Evolutionary conservation across 2,329 filamentous ascomycete genomes (phyloP), one percentile per base, ranked within the genome.

Genomic region (Alternaria dauci): DNA sequence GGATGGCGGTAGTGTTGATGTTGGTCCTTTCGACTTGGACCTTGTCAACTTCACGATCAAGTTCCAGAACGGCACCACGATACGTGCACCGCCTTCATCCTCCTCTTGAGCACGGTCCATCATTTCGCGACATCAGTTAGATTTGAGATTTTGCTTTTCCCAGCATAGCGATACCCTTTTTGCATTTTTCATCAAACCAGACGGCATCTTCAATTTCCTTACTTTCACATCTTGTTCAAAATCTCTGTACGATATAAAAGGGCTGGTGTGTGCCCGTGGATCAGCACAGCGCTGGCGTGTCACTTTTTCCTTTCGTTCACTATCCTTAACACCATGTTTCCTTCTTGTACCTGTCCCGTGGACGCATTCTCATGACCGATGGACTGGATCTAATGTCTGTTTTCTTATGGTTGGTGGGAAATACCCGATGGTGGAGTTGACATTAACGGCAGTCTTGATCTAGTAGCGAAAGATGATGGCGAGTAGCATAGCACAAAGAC

Each of bases 51-150:
- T 77, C 30, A 71, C 72, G 4, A 73, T 78, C 34, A 58, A 67
- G 32, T 76, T 77, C 55, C 55, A 59, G 25, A 78, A 78, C 44
- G 76, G 76, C 34, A 78, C 76, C 7, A 72, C 67, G 8, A 66
- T 78, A 34, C 55, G 66, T 38, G 66, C 68, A 16, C 57, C 59
- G 5, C 47, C 63, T 12, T 36, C 36, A 51, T 42, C 48, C 11
- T 55, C 50, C 11, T 55, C 30, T 20, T 61, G 51, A 59, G 55
- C 30, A 44, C 30, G 38, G 14, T 38, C 20, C 11, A 42, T 48
- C 34, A 25, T 34, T 41, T 25, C 12, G 20, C 23, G 30, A 32
- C 25, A 56, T 23, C 39, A 34, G 18, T 47, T 41, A 26, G 39
- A 18, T 20, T 44, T 34, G 30, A 48, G 34, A 47, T 30, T 42